Percentiles rank a stretch among this genome's conserved stretches.
These are phyloP conservation scores for Neurospora africana DNA, from an alignment of 495 filamentous ascomycete genomes.

Conservation along the genomic window DNA sequence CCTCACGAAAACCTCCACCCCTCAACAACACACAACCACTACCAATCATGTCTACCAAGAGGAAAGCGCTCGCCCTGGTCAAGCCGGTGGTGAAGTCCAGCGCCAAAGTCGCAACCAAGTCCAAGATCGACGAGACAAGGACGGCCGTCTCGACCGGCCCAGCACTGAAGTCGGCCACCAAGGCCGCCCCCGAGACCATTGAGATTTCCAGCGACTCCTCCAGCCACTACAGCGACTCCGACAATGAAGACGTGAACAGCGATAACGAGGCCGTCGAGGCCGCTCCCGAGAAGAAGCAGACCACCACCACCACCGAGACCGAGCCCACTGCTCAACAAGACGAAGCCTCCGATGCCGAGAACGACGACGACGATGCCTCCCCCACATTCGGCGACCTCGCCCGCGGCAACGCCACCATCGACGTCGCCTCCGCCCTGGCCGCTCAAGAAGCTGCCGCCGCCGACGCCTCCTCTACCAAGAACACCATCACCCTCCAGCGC, in stretches of 20 bases:
- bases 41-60: conserved; percentile 40
- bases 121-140: conserved; percentile 65
- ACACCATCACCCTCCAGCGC: conserved; percentile 26
- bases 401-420: conserved; percentile 63
- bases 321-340: conserved; percentile 2
- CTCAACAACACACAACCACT: not conserved
- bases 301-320: too few relatives aligned
- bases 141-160: conserved; percentile 45
- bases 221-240: conserved; percentile 29
- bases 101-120: conserved; percentile 44
- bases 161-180: conserved; percentile 17
- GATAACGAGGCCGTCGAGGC: conserved; percentile 12
- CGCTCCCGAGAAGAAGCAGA: not conserved
- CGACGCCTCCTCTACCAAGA: not conserved
- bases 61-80: conserved; percentile 38
- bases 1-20: not conserved
- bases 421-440: conserved; percentile 56
- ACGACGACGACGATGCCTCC: conserved; percentile 14
- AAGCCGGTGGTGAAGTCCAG: conserved; percentile 45
- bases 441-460: conserved; percentile 23
- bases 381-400: conserved; percentile 78
- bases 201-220: conserved; percentile 48
- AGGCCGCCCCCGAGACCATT: conserved; percentile 25
- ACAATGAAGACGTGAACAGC: conserved; percentile 23
- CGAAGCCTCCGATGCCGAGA: conserved; percentile 26